Percentiles rank a stretch among this genome's conserved stretches.
Evolutionary conservation across 495 filamentous ascomycete genomes (phyloP).

Genomic region (Penicilliopsis zonata): DNA sequence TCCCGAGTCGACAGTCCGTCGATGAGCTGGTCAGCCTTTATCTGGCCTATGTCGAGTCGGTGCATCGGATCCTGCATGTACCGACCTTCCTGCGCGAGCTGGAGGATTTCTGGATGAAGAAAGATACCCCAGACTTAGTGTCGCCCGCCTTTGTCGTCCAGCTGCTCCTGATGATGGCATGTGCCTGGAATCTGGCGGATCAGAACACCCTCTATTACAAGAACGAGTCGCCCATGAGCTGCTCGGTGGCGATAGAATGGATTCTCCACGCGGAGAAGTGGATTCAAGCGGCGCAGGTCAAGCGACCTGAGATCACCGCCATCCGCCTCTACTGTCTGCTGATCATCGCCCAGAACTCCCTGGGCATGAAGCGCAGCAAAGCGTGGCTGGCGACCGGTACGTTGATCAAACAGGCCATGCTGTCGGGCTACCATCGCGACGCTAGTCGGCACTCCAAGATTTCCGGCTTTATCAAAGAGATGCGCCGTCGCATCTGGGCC

Average conservation of each 20-base stretch:
- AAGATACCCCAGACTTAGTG: slow-evolving; percentile 14
- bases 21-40: slow-evolving; percentile 42
- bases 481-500: slow-evolving; percentile 59
- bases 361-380: slow-evolving; percentile 41
- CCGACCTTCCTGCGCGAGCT: slow-evolving; percentile 46
- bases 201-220: slow-evolving; percentile 28
- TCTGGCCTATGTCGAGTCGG: slow-evolving; percentile 42
- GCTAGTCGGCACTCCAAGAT: slow-evolving; percentile 39
- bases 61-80: slow-evolving; percentile 44
- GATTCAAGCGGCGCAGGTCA: slow-evolving; percentile 44
- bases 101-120: slow-evolving; percentile 31
- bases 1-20: slow-evolving; percentile 30
- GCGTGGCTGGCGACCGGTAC: slow-evolving; percentile 49
- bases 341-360: slow-evolving; percentile 43
- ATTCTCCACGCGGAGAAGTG: slow-evolving; percentile 51
- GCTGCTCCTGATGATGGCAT: slow-evolving; percentile 52
- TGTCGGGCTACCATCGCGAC: slow-evolving; percentile 45
- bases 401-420: slow-evolving; percentile 44
- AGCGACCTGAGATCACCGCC: slow-evolving; percentile 38
- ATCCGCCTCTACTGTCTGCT: slow-evolving; percentile 49
- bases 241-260: slow-evolving; percentile 46
- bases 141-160: slow-evolving; percentile 41
- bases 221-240: slow-evolving; percentile 32
- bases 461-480: slow-evolving; percentile 45
- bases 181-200: slow-evolving; percentile 38